Base-by-base conservation (phyloP, 2,329 filamentous ascomycete genomes). In the Pseudogymnoascus sp. region DNA sequence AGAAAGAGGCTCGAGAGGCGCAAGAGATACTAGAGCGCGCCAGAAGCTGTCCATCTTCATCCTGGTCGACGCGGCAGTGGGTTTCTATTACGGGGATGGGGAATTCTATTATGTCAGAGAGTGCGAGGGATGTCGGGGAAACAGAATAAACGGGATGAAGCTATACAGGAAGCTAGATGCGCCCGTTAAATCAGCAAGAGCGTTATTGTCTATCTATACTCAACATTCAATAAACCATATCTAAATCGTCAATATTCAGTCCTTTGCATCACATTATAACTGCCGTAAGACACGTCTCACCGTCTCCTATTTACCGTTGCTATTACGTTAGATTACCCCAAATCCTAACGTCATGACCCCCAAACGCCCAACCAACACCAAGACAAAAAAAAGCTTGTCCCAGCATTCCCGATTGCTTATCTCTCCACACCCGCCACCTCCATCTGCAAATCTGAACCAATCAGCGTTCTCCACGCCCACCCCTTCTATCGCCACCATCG, bases 381-480 rank as follows among this genome's bases (percentile, higher is more conserved):
- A 49, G 43, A 49, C 23, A 45, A n/a, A 29, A 29, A 49, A 49
- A 49, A 49, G 43, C 43, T 49, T 49, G 43, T 49, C 43, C 43
- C 43, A 4, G 6, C 43, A 3, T 29, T 49, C 23, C 41, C 43
- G 43, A 49, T 49, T 49, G 43, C 43, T 49, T 29, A 49, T 49
- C 43, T 49, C 43, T 49, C 43, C 21, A 29, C 43, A 49, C 43
- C 43, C 43, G 6, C 23, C 12, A 49, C 43, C 43, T 26, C 41
- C 19, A 14, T 3, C 4, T 6, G 10, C 37, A n/a, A 6, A 26
- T 26, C 19, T n/a, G 1, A 14, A 6, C 43, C 43, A 49, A 49
- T 49, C 43, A 29, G 23, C 43, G 14, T 10, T 2, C 14, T 49
- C 7, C 6, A 49, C 23, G 21, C 4, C 23, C 43, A 49, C 23